These are phyloP conservation scores for Euphorbia celastroides DNA, from an alignment of 441 rosid genomes.

Conservation along the genomic window DNA sequence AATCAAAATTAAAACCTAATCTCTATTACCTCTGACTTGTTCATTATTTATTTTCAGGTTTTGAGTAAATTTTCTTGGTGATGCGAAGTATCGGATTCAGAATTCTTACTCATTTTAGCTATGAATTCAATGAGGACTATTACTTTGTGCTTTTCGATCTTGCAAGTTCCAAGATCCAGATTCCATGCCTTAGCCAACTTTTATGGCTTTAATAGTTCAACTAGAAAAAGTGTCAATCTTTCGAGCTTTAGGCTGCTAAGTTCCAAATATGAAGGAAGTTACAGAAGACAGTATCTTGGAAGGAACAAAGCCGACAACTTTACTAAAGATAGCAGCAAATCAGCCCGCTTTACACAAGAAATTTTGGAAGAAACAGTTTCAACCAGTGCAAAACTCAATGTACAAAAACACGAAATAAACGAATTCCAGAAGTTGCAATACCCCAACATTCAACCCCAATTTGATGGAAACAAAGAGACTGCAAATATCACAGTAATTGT, in stretches of 20 bases:
- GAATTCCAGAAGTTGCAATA: conserved; percentile 35
- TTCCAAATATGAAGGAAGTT: conserved; percentile 52
- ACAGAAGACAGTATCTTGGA: conserved; percentile 51
- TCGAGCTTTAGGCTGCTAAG: conserved; percentile 32
- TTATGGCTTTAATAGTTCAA: conserved; percentile 36
- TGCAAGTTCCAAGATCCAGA: conserved; percentile 56
- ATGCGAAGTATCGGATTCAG: conserved; percentile 22
- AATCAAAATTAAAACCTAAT: background rate
- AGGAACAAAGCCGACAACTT: conserved; percentile 35
- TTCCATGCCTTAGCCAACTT: conserved; percentile 41
- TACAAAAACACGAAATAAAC: conserved; percentile 27
- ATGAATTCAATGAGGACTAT: conserved; percentile 35
- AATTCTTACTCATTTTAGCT: conserved; percentile 15
- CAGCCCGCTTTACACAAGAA: conserved; percentile 29
- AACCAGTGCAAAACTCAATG: conserved; percentile 29
- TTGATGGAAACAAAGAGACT: conserved; percentile 47
- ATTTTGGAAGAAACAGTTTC: conserved; percentile 43
- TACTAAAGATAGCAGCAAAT: conserved; percentile 26
- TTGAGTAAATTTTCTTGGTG: conserved; percentile 15
- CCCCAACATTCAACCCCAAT: conserved; percentile 40
- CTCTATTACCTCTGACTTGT: background rate
- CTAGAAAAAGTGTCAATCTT: conserved; percentile 23
- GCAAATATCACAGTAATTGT: conserved; percentile 48
- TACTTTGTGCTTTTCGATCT: conserved; percentile 56
- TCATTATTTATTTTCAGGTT: conserved; percentile 21